Base-by-base conservation (phyloP, 345 rosid species). In the Zanthoxylum bungeanum region DNA sequence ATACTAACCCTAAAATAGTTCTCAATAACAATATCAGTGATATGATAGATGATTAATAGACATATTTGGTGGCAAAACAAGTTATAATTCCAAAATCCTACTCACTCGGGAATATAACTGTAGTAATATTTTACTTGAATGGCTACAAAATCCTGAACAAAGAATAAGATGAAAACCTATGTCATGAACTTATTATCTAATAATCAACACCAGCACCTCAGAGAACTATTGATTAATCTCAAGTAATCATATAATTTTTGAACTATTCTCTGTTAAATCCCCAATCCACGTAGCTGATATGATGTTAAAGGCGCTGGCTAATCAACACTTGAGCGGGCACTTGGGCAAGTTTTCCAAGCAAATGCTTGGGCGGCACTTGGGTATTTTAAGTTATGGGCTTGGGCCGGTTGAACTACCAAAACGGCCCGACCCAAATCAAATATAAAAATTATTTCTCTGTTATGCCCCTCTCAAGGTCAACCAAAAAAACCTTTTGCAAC, bases 1-100 rank as follows among this genome's bases (percentile, higher is more conserved):
- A 84, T 67, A 82, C 87, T 85, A 88, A 83, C 80, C 88, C 87
- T 85, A 84, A 86, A 85, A 85, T 69, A 83, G 76, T 84, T 80
- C 85, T 80, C 83, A 82, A 75, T 66, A 77, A 60, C 66, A 78
- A 58, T 63, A 83, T 79, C 82, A 85, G 87, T 63, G 44, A 73
- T 49, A 76, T 64, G 64, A 53, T 66, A 67, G 49, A 74, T 73
- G 58, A 60, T 72, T 57, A 68, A 75, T 67, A 73, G 72, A 70
- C 52, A 80, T 50, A 80, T 30, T 39, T 36, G 74, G 74, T 19
- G 61, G 64, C 63, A 65, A 69, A 78, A 64, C 37, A 58, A 53
- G 65, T 71, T 65, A 73, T 36, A 64, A 69, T 70, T 71, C 81
- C 55, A 65, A 58, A 56, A 70, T 28, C 33, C 25, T 12, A 70